Conservation (phyloP, 2,329 filamentous ascomycete genomes). For the Neopestalotiopsis sp. region DNA sequence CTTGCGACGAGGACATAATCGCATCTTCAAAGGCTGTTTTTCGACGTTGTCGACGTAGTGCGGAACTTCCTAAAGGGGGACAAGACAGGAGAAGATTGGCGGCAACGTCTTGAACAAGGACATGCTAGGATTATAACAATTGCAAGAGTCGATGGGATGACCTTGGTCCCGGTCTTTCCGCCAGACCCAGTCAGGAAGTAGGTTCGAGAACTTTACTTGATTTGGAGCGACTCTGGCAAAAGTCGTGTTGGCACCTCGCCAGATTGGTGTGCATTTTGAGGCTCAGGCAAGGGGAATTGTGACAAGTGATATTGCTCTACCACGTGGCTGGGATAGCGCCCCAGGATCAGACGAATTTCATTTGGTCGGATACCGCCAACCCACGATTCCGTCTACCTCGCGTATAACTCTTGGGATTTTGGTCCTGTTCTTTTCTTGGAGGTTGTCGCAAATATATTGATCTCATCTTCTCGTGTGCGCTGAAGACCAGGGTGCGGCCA, state of each 20-base stretch:
- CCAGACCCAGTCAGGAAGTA: background rate
- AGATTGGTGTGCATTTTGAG: background rate
- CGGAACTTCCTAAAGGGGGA: background rate
- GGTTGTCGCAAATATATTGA: background rate
- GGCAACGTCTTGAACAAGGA: background rate
- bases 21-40: conserved; percentile 7
- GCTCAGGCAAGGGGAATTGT: background rate
- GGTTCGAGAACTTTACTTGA: background rate
- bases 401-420: background rate
- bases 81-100: conserved; percentile 1
- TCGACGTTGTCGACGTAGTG: background rate
- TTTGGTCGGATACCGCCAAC: background rate
- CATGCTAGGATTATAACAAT: background rate
- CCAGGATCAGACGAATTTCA: background rate
- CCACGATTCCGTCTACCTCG: background rate
- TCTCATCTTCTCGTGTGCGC: background rate
- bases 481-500: background rate
- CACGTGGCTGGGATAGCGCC: background rate
- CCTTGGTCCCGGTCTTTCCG: background rate
- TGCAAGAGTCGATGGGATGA: background rate
- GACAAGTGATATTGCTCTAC: background rate
- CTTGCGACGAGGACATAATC: conserved; percentile 11
- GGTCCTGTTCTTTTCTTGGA: background rate
- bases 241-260: background rate
- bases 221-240: background rate